These are phyloP conservation scores for Hemisphaericaspora xylofermentans DNA, from an alignment of 1,139 yeast species.

Conservation along the genomic window DNA sequence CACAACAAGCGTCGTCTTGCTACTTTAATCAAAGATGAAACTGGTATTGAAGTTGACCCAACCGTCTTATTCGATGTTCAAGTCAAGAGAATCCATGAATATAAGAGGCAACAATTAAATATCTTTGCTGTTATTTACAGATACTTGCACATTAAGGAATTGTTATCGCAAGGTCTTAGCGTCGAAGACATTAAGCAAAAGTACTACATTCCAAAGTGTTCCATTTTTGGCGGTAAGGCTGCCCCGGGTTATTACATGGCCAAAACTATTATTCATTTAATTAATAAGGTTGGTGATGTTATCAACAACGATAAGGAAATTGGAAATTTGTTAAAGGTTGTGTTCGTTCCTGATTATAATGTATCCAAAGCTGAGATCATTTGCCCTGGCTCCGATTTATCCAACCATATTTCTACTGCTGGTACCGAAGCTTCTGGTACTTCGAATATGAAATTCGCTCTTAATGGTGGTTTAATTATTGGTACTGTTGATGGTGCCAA, in stretches of 20 bases:
- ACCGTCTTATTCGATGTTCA: slow-evolving; percentile 84
- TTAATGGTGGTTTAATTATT: slow-evolving; percentile 89
- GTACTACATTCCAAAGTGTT: slow-evolving; percentile 72
- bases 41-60: slow-evolving; percentile 70
- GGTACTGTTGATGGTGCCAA: slow-evolving; percentile 98
- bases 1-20: slow-evolving; percentile 72
- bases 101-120: slow-evolving; percentile 92
- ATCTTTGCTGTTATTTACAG: slow-evolving; percentile 86
- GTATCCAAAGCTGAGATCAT: slow-evolving; percentile 93
- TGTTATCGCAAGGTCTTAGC: slow-evolving; percentile 47
- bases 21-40: slow-evolving; percentile 62
- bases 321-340: slow-evolving; percentile 77
- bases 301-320: slow-evolving; percentile 76
- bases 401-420: slow-evolving; percentile 96
- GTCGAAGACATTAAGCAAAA: slow-evolving; percentile 58
- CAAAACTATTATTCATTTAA: slow-evolving; percentile 80
- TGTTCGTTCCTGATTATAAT: slow-evolving; percentile 87
- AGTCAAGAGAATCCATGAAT: slow-evolving; percentile 93
- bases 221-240: slow-evolving; percentile 89
- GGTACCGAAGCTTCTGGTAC: slow-evolving; percentile 98
- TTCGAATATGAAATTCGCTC: slow-evolving; percentile 91
- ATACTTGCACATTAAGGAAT: slow-evolving; percentile 70
- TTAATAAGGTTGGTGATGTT: slow-evolving; percentile 78
- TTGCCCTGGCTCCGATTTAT: slow-evolving; percentile 84
- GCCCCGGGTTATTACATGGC: slow-evolving; percentile 98